Evolutionary conservation across 768 basidiomycete species (phyloP), one percentile per base, ranked within the genome.

Genomic region (Kwoniella sp.): DNA sequence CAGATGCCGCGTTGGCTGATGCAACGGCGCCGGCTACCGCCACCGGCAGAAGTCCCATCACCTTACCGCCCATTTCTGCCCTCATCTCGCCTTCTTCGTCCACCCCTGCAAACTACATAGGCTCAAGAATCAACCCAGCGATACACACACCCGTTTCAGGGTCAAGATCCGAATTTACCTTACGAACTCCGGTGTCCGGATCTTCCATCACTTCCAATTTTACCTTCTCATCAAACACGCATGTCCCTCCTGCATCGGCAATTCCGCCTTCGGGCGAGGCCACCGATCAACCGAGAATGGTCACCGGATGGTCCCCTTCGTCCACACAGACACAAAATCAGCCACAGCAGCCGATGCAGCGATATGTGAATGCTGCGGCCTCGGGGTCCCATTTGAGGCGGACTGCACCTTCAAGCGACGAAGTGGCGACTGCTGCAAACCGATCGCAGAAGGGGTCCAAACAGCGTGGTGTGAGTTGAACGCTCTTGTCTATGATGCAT

Each of bases 1-100:
- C 60, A 8, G 60, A 61, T 22, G 38, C 60, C n/a, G 60, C 60
- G 12, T 28, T 61, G 30, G 60, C 60, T 9, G 52, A 53, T 34
- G 47, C 48, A 13, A 31, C 5, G 34, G 23, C 23, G 0, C 22
- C 38, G 28, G 4, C 20, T 26, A 41, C 23, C 34, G 8, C 58
- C 58, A 22, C 58, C 31, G 23, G 48, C 28, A 23, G 23, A 60
- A 26, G 25, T 17, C 26, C 47, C 8, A 48, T 60, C 29, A 60
- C 30, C 20, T 48, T 60, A 2, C 58, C 58, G 20, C 48, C 58
- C 13, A 60, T 60, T n/a, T 50, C 58, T n/a, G 7, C 58, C 20
- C 47, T 60, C 12, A 60, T 60, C 7, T 17, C 29, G n/a, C 58
- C 58, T 25, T 11, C 26, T 11, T 29, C 48, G 20, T 34, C 54